Base-by-base conservation (phyloP, 441 rosid genomes). In the Bruguiera hainesii region DNA sequence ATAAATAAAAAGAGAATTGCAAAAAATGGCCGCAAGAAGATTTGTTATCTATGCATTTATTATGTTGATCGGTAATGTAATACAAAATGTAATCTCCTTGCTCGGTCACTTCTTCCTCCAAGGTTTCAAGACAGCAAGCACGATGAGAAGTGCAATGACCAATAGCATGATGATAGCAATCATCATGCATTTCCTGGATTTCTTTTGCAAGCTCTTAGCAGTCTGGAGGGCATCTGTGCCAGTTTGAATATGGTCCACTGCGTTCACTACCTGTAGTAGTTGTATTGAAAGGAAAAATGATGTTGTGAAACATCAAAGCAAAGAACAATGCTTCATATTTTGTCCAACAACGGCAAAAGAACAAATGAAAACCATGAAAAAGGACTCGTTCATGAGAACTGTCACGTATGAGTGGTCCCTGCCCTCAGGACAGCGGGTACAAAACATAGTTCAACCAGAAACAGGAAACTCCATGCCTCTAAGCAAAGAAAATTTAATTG, bases 121-220 rank as follows among this genome's bases (percentile, higher is more conserved):
- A 15, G 90, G 90, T 62, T 77, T 84, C 76, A 75, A 11, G 65
- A 84, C 71, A 3, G 87, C 73, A 56, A 88, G 89, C 25, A 88
- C 75, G n/a, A 84, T 66, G 72, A 85, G 68, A 63, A 80, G 15
- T 7, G 90, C 90, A 68, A 85, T 81, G 51, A 87, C 51, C 16
- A 87, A 76, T 39, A 87, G 80, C 71, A 87, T 56, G 74, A 82
- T 64, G 33, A 88, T 80, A 64, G 81, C 48, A 51, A 88, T 85
- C 71, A 80, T 77, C 93, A 84, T 85, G 83, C 93, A 88, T 79
- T 88, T 88, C 71, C 93, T 82, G 10, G 89, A 81, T 56, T 53
- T 85, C 73, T 68, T 82, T 30, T 82, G 93, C 71, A 85, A 71
- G 71, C 58, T 80, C 74, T 82, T 88, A 25, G 93, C 93, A 0